Percentiles rank a stretch among this genome's conserved stretches.
phyloP scores from a whole-genome alignment of 495 filamentous ascomycete genomes.

The Sabuloglossum arenarium region DNA sequence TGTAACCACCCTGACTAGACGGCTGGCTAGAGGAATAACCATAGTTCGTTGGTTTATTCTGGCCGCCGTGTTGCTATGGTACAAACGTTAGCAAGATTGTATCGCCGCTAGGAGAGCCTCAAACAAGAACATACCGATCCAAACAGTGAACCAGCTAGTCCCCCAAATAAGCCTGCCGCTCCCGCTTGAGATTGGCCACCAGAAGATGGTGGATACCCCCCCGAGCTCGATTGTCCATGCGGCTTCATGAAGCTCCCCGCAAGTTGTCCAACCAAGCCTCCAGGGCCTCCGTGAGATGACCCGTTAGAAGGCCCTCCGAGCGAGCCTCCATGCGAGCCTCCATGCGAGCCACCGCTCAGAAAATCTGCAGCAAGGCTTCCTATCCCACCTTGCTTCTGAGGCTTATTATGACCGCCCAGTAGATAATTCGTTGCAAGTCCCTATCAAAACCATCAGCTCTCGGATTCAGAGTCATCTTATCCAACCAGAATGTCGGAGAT shows the following conservation, averaged over 20 bases:
- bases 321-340: constrained; percentile 10
- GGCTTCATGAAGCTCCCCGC: constrained; percentile 18
- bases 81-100: neutral
- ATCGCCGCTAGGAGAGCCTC: neutral
- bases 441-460: constrained; percentile 6
- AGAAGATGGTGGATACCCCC: constrained; percentile 10
- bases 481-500: neutral
- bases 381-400: constrained; percentile 14
- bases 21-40: constrained; percentile 11
- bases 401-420: constrained; percentile 17
- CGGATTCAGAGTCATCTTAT: neutral
- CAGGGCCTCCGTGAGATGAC: constrained; percentile 6
- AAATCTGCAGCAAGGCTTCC: constrained; percentile 19
- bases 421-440: constrained; percentile 21
- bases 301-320: too few species aligned
- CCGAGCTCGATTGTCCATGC: constrained; percentile 10
- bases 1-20: constrained; percentile 13
- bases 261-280: constrained; percentile 17
- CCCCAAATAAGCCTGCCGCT: constrained; percentile 7
- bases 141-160: constrained; percentile 9
- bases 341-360: constrained; percentile 17
- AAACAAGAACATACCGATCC: constrained; percentile 10
- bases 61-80: neutral
- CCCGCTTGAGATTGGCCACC: constrained; percentile 5
- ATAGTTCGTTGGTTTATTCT: constrained; percentile 15